Base-by-base conservation (phyloP, 1,284 basidiomycete species). In the Phellopilus nigrolimitatus region DNA sequence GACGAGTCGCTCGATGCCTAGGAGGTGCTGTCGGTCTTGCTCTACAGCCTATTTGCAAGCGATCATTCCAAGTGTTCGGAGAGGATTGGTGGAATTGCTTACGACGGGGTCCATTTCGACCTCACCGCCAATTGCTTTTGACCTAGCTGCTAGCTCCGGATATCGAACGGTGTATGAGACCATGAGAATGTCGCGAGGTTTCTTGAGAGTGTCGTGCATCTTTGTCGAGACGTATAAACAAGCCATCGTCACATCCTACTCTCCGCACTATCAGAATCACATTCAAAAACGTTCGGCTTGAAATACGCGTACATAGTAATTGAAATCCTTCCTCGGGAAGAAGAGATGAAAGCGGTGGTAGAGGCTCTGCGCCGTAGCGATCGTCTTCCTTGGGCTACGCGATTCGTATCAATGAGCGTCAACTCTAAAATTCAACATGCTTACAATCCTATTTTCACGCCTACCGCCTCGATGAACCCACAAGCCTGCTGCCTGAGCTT, bases 341-440 rank as follows among this genome's bases (percentile, higher is more conserved):
- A 94, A 97, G 2, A 99, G 74, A 65, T 98, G 93, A 65, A 98
- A 98, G 10, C 95, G 82, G 67, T 97, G 91, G 67, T 97, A 98
- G 37, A 98, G 70, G 53, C 83, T 86, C 68, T 98, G 93, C 4
- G 93, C 93, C 0, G 95, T 97, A 0, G 92, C 93, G 56, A 92
- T 92, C 1, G 95, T 98, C 59, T 85, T 79, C 52, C 95, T 75
- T 1, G 95, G 95, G 62, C 95, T 97, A 62, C 6, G 41, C 38
- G 15, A 43, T 38, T 49, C 21, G 19, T 24, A 48, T 28, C 3
- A n/a, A n/a, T n/a, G n/a, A n/a, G n/a, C n/a, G n/a, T n/a, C n/a
- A n/a, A n/a, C n/a, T n/a, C n/a, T n/a, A n/a, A n/a, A n/a, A n/a
- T n/a, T n/a, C n/a, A 31, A 4, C 25, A 31, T 3, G 80, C 91